Conservation (phyloP, 257 asterid genomes). For the Solanum commersonii region DNA sequence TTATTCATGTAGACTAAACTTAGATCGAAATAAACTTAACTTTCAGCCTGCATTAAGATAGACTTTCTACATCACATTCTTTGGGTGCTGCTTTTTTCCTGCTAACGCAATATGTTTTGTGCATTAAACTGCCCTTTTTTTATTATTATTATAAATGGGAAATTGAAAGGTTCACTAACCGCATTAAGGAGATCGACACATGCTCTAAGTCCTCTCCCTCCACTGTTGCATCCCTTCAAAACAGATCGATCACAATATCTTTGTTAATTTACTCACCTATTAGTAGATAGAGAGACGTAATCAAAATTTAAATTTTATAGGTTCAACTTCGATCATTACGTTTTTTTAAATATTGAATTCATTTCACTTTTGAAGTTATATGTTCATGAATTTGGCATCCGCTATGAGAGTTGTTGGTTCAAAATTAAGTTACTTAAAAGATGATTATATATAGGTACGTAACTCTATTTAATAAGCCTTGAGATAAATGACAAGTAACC, state of each 20-base stretch:
- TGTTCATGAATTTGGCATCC: not conserved
- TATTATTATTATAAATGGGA: not conserved
- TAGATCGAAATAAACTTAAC: not conserved
- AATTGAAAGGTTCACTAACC: not conserved
- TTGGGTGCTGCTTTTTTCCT: too few relatives aligned
- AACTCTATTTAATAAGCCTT: not conserved
- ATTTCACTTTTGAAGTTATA: not conserved
- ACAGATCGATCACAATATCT: not conserved
- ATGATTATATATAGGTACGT: not conserved
- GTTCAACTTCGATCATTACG: not conserved
- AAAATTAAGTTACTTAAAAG: not conserved
- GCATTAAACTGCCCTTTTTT: too few relatives aligned
- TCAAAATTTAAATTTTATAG: not conserved
- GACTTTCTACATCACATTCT: not conserved
- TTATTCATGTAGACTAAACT: not conserved
- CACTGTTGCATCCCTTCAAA: slow-evolving; percentile 10
- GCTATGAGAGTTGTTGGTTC: not conserved
- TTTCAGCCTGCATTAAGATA: too few relatives aligned
- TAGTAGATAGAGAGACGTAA: not conserved
- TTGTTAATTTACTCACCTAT: not conserved
- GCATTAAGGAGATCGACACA: slow-evolving; percentile 18
- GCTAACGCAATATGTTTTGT: too few relatives aligned
- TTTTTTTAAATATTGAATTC: not conserved
- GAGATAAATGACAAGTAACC: not conserved
- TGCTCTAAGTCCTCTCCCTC: slow-evolving; percentile 4